Base-by-base conservation (phyloP, 2,329 filamentous ascomycete genomes). In the Trichoderma koningiopsis region DNA sequence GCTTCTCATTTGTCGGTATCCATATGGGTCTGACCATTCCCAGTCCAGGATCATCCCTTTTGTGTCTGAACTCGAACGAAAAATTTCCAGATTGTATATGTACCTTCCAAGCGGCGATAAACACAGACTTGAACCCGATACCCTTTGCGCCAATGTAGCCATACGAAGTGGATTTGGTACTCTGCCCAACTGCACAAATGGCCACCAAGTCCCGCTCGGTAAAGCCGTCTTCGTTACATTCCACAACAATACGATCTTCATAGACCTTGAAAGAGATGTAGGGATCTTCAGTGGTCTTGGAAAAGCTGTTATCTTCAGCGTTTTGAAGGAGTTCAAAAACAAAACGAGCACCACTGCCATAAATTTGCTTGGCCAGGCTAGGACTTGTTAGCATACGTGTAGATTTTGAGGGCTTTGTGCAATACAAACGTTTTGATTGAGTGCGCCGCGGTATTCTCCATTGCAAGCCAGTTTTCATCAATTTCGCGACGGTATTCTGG, bases 251-350 rank as follows among this genome's bases (percentile, higher is more conserved):
- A 0, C 61, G 74, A 37, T 78, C 72, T 0, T 79, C 75, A 5
- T 78, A 74, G 0, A 86, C 70, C 13, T 71, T 67, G 65, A 81
- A 84, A 8, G 74, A 72, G 0, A 81, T 72, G 56, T 72, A 78
- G 0, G 82, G 82, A 0, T 27, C 69, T 0, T 63, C 70, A 5
- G 53, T 27, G 0, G 77, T 76, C 19, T 55, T 73, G 14, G 5
- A 68, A 71, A 82, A 87, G 13, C 69, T 67, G 68, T 86, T 86
- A 73, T 87, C 84, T 56, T 88, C 85, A 5, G 84, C 84, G 72
- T 87, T 88, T 70, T 87, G 85, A 0, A 87, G 78, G 0, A 88
- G 73, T 73, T 87, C 85, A 40, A 85, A 83, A 0, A 87, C 75
- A 71, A 87, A 87, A 37, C 83, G 79, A 0, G 82, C 78, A 6